Percentiles rank a stretch among this genome's conserved stretches.
Evolutionary conservation across 345 rosid species (phyloP).

Genomic region (Fremontodendron californicum): DNA sequence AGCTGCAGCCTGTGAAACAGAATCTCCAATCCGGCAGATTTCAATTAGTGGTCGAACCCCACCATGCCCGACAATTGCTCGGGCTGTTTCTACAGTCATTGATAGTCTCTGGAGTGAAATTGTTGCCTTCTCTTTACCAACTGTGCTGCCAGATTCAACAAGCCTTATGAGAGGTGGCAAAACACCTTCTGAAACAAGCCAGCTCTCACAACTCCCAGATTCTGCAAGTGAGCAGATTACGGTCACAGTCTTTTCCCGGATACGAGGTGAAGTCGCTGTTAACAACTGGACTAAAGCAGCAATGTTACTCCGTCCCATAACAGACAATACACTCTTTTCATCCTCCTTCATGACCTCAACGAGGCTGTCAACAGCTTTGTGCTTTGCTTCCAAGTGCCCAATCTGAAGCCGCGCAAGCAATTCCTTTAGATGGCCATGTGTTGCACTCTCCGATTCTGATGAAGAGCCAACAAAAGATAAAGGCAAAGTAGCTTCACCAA

Average conservation of each 20-base stretch:
- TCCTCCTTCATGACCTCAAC: slow-evolving; percentile 83
- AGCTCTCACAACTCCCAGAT: slow-evolving; percentile 70
- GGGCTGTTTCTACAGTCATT: slow-evolving; percentile 66
- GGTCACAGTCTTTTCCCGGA: slow-evolving; percentile 68
- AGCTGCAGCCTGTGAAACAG: slow-evolving; percentile 81
- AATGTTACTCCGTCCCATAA: slow-evolving; percentile 60
- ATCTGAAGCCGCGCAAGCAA: slow-evolving; percentile 91
- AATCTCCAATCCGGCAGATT: slow-evolving; percentile 68
- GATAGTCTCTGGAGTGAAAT: slow-evolving; percentile 81
- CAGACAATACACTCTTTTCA: slow-evolving; percentile 57
- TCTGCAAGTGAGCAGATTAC: slow-evolving; percentile 71
- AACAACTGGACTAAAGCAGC: slow-evolving; percentile 72
- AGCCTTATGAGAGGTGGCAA: slow-evolving; percentile 81
- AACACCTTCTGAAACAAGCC: slow-evolving; percentile 83
- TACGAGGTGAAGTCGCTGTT: slow-evolving; percentile 66
- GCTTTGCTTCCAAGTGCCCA: slow-evolving; percentile 89
- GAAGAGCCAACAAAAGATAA: slow-evolving; percentile 35
- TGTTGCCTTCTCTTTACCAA: slow-evolving; percentile 76
- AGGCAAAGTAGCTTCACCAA: slow-evolving; percentile 62
- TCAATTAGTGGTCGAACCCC: slow-evolving; percentile 73
- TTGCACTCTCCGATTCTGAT: slow-evolving; percentile 38
- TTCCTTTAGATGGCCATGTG: slow-evolving; percentile 48
- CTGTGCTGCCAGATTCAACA: slow-evolving; percentile 62
- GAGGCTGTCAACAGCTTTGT: slow-evolving; percentile 68
- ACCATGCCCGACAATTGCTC: slow-evolving; percentile 85